Base-by-base conservation (phyloP, 2,329 filamentous ascomycete species). In the Colletotrichum destructivum region DNA sequence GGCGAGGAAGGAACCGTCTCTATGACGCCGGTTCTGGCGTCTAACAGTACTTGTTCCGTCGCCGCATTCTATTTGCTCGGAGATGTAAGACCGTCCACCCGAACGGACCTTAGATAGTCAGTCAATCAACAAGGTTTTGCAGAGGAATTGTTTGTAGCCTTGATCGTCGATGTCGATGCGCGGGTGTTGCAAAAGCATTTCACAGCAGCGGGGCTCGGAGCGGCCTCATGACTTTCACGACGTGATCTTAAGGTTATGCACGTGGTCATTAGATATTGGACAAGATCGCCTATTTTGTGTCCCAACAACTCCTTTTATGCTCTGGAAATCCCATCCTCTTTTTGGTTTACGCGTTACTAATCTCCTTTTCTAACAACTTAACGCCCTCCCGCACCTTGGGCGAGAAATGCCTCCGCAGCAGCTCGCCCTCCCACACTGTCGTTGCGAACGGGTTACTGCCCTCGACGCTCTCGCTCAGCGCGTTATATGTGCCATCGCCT, bases 391-490 rank as follows among this genome's bases (percentile, higher is more conserved):
- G 88, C 1, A 99, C 93, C 78, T 92, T 92, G 8, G 95, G 96
- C 76, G 93, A 95, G 80, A 93, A 99, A 83, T 99, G 96, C 75
- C 89, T 88, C 79, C 92, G 88, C 76, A 99, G 81, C 69, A 99
- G 79, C 84, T 98, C 96, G 0, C 94, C 95, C 80, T 98, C 96
- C 96, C 96, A 99, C 0, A 97, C 88, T 0, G 94, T 98, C 5
- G 91, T 90, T 0, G 95, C 93, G 82, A 96, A 97, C 0, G 96
- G 95, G 82, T 98, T 98, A 75, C 92, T 95, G 9, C 90, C 91
- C 82, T 98, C 96, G 4, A 97, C 89, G 74, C 92, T 93, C 38
- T 88, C 87, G 55, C 91, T 90, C 54, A 92, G 81, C 0, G 94
- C 87, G 81, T 95, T 93, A 78, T 94, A 98, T 1, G 92, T 89